Percentiles rank a stretch among this genome's conserved stretches.
These are phyloP conservation scores for Neohortaea acidophila DNA, from an alignment of 495 filamentous ascomycete genomes.

Conservation along the genomic window DNA sequence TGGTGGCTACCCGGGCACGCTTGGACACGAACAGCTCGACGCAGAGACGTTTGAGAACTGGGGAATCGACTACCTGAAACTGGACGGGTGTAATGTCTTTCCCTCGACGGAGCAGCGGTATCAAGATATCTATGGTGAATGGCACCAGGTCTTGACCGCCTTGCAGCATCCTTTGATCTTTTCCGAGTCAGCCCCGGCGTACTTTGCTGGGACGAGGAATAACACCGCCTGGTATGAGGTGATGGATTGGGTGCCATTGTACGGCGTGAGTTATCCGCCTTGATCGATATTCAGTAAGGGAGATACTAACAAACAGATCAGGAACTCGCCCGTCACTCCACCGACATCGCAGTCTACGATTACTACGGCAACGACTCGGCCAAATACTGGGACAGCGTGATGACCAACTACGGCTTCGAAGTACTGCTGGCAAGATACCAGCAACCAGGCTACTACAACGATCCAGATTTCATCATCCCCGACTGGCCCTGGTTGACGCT, in stretches of 20 bases:
- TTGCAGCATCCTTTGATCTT: conserved; percentile 29
- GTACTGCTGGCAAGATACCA: conserved; percentile 22
- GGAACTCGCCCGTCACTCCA: too few species aligned
- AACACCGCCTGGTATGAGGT: conserved; percentile 24
- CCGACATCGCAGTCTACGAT: conserved; percentile 35
- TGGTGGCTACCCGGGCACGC: too few species aligned
- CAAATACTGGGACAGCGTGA: conserved; percentile 36
- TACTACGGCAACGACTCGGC: conserved; percentile 43
- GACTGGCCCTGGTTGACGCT: conserved; percentile 4
- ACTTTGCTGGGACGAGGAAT: conserved; percentile 21
- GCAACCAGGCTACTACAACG: conserved; percentile 4
- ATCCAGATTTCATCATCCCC: conserved; percentile 9
- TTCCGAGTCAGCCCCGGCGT: conserved; percentile 27
- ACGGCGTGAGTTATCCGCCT: conserved; percentile 39
- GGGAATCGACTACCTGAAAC: conserved; percentile 22
- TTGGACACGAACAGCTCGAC: conserved; percentile 18
- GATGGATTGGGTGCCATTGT: conserved; percentile 28
- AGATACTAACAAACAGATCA: too few species aligned
- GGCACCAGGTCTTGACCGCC: too few species aligned
- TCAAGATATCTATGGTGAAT: not conserved
- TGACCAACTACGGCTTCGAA: conserved; percentile 35
- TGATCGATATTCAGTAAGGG: too few species aligned
- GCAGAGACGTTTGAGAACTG: conserved; percentile 23
- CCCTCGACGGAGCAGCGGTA: conserved; percentile 25
- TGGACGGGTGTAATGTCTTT: conserved; percentile 25